Base-by-base conservation (phyloP, 2,329 filamentous ascomycete genomes). In the Amauroascus verrucosus region DNA sequence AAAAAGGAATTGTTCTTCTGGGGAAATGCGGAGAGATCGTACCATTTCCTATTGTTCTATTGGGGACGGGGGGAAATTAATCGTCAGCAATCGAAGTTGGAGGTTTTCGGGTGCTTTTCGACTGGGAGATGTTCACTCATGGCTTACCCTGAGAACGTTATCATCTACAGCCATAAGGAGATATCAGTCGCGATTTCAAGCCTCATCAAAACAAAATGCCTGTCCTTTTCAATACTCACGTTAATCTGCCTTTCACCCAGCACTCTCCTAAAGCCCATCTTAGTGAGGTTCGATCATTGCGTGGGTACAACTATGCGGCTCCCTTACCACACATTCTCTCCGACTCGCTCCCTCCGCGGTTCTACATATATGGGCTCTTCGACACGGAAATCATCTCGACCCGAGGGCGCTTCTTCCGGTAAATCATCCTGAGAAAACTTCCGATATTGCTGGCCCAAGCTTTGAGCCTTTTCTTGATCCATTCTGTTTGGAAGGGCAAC, bases 201-300 rank as follows among this genome's bases (percentile, higher is more conserved):
- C 18, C 33, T 18, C 37, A 9, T 37, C 33, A 14, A 37, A 11
- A 37, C n/a, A n/a, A n/a, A 37, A 11, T 5, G n/a, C 7, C 30
- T 5, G n/a, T 5, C 7, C 6, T 40, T 18, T 40, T 40, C n/a
- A 24, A 43, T 20, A 58, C 58, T 57, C 50, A 60, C 58, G 56
- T 71, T 73, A 55, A 72, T 71, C 40, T 73, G 70, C 38, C 70
- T 62, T 56, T 72, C 70, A 38, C 65, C 65, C 45, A 73, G 57
- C 5, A 68, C 66, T 61, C 70, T 65, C 70, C 70, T 72, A 41
- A 22, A 53, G 38, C 8, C 20, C 5, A 18, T 45, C 24, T 50
- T 14, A 50, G 48, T 26, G 5, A 18, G 3, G 26, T 6, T 50
- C 32, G 6, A 30, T 7, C 14, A 30, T 26, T 26, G 7, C 7